A percentile compares a stretch with the other conserved stretches of the same genome.
Conservation (phyloP, 768 basidiomycete species). For the Coprinopsis sp. region DNA sequence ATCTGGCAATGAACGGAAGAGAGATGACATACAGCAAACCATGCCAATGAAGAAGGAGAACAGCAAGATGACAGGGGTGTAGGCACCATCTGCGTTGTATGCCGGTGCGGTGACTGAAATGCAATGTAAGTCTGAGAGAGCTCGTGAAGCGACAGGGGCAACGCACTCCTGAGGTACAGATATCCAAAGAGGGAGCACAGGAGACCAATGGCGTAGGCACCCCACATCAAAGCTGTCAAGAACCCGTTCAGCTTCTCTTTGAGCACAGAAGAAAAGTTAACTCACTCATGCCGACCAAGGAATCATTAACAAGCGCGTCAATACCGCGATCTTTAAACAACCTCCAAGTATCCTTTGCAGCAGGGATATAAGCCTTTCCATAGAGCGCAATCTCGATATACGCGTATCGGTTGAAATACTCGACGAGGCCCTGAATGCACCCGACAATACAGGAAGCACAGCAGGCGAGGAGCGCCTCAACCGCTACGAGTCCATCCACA, state of each 20-base stretch:
- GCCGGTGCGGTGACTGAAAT: constrained; percentile 62
- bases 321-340: constrained; percentile 73
- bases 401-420: constrained; percentile 83
- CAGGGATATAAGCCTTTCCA: constrained; percentile 76
- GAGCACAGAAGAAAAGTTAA: constrained; percentile 2
- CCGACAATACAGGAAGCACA: constrained; percentile 77
- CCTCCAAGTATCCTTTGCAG: constrained; percentile 82
- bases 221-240: constrained; percentile 62
- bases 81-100: constrained; percentile 70
- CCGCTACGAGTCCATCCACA: constrained; percentile 36
- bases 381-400: constrained; percentile 86
- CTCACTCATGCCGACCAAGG: constrained; percentile 73
- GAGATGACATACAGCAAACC: constrained; percentile 52
- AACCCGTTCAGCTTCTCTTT: not conserved
- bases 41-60: constrained; percentile 81
- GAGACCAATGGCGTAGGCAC: constrained; percentile 74
- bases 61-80: constrained; percentile 70
- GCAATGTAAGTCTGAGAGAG: not conserved
- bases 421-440: constrained; percentile 61
- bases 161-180: constrained; percentile 62
- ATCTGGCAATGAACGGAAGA: not conserved
- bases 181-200: constrained; percentile 72
- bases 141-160: not conserved
- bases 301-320: constrained; percentile 80
- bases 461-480: constrained; percentile 70